These are phyloP conservation scores for Mycena pura DNA, from an alignment of 768 basidiomycete genomes.

Conservation along the genomic window DNA sequence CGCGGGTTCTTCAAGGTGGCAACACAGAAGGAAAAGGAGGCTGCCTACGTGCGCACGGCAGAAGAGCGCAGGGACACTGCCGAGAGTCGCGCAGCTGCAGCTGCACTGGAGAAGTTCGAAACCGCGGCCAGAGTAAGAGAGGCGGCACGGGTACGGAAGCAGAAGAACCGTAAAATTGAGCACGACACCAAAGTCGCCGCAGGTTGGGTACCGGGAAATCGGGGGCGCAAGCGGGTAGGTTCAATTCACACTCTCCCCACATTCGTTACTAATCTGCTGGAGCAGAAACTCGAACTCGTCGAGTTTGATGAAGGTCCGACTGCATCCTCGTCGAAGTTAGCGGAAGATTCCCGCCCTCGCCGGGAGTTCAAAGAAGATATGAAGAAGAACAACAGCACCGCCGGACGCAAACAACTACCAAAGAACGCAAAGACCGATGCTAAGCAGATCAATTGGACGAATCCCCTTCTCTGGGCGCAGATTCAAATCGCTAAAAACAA, in stretches of 20 bases:
- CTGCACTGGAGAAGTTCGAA: no score
- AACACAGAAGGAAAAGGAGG: no score
- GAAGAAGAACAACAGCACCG: neutral
- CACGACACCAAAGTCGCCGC: neutral
- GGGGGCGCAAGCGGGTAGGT: constrained; percentile 11
- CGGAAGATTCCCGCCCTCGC: constrained; percentile 20
- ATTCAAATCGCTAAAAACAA: neutral
- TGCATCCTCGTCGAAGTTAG: neutral
- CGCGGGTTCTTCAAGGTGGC: no score
- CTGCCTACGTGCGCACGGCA: no score
- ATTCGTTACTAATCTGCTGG: neutral
- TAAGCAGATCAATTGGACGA: constrained; percentile 17
- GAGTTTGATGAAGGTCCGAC: neutral
- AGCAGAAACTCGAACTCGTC: neutral
- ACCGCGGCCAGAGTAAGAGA: neutral
- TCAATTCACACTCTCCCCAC: neutral
- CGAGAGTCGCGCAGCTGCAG: no score
- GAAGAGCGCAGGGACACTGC: no score
- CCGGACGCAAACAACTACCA: constrained; percentile 13
- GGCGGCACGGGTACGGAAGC: neutral
- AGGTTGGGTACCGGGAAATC: neutral
- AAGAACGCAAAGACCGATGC: constrained; percentile 5
- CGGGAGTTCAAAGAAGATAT: constrained; percentile 16
- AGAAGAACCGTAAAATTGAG: neutral
- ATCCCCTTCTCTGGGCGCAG: constrained; percentile 5